phyloP scores from a whole-genome alignment of 768 basidiomycete species.

The Boletus tomentosulus region DNA sequence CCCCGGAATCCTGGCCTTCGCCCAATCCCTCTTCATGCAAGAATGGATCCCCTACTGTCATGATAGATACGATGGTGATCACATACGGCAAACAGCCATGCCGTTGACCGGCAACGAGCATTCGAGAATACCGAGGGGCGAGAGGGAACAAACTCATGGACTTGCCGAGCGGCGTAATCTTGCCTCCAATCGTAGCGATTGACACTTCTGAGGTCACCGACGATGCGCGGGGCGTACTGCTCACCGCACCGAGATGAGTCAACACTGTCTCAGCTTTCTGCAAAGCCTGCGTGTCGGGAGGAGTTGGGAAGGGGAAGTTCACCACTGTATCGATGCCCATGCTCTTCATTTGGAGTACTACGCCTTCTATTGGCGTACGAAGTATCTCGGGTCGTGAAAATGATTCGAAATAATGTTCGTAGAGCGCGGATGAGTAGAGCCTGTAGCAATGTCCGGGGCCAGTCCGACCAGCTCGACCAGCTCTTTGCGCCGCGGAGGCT shows the following conservation, averaged over 20 bases:
- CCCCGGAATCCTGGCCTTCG: conserved; percentile 37
- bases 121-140: conserved; percentile 91
- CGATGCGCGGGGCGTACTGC: conserved; percentile 27
- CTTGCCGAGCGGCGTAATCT: conserved; percentile 86
- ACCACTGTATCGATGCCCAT: conserved; percentile 97
- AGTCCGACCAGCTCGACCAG: conserved; percentile 95
- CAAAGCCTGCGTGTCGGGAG: conserved; percentile 76
- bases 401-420: conserved; percentile 85
- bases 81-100: conserved; percentile 92
- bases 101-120: conserved; percentile 83
- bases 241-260: conserved; percentile 79
- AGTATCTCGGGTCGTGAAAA: conserved; percentile 91
- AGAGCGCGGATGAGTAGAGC: conserved; percentile 92
- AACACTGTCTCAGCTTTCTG: conserved; percentile 79
- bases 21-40: conserved; percentile 71
- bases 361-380: conserved; percentile 93
- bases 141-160: conserved; percentile 93
- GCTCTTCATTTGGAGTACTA: conserved; percentile 97
- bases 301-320: conserved; percentile 98
- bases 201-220: conserved; percentile 10
- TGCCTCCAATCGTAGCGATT: conserved; percentile 41
- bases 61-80: conserved; percentile 82
- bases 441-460: conserved; percentile 98
- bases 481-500: conserved; percentile 89
- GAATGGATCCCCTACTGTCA: conserved; percentile 96